phyloP scores from a whole-genome alignment of 208 protist genomes.

The Crithidia brevicula region DNA sequence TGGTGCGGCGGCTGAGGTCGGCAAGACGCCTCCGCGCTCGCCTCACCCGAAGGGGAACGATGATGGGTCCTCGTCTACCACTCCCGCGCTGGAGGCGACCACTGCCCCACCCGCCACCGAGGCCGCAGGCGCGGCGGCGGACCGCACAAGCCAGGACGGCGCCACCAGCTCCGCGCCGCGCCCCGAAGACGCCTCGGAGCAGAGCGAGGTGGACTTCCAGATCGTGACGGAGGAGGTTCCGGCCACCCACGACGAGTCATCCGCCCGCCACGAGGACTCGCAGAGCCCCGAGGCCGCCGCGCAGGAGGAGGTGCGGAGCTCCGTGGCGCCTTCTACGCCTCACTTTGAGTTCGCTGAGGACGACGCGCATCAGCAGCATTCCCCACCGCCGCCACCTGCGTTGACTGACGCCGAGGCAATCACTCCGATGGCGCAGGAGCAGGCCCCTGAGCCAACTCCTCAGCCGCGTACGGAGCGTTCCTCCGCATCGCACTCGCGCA shows the following conservation, averaged over 20 bases:
- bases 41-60: not conserved
- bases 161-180: not conserved
- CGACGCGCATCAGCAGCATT: not conserved
- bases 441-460: conserved; percentile 10
- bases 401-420: not conserved
- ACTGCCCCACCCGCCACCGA: not conserved
- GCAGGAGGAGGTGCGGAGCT: not conserved
- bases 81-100: not conserved
- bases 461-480: conserved; percentile 9
- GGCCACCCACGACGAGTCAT: conserved; percentile 2
- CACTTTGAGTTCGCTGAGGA: conserved; percentile 1
- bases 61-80: not conserved
- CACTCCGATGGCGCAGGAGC: conserved; percentile 12
- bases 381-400: not conserved
- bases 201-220: conserved; percentile 20
- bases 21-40: not conserved
- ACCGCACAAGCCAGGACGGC: not conserved
- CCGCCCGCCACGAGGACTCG: conserved; percentile 12
- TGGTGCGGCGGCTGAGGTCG: not conserved
- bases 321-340: not conserved
- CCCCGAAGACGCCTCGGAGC: not conserved
- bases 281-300: not conserved
- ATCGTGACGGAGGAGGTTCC: conserved; percentile 8
- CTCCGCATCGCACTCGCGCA: not conserved
- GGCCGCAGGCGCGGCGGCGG: not conserved